A percentile compares a stretch with the other conserved stretches of the same genome.
phyloP scores from a whole-genome alignment of 495 filamentous ascomycete genomes.

The Xylaria flabelliformis region DNA sequence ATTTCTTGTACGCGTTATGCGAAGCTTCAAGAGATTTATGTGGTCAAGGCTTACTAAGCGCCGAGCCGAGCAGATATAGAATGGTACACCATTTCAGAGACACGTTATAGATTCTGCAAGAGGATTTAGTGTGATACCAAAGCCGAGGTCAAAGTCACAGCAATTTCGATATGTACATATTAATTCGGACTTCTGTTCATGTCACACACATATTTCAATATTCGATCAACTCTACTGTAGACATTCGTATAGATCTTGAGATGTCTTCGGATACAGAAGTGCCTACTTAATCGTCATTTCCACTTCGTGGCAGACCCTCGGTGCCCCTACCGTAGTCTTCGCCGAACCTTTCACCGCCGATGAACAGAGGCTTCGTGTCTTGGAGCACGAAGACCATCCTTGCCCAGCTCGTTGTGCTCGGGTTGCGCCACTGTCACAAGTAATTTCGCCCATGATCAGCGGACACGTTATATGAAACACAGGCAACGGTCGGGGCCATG shows the following conservation, averaged over 20 bases:
- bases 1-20: neutral
- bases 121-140: neutral
- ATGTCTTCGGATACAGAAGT: neutral
- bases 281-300: conserved; percentile 40
- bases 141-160: neutral
- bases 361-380: conserved; percentile 47
- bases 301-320: conserved; percentile 46
- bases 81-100: neutral
- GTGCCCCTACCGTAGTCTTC: conserved; percentile 56
- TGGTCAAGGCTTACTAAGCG: neutral
- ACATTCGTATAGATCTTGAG: neutral
- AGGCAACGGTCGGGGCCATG: neutral
- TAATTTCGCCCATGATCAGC: conserved; percentile 59
- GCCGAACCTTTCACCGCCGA: conserved; percentile 51
- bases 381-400: conserved; percentile 45
- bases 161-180: neutral
- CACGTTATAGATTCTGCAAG: neutral
- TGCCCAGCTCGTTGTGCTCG: conserved; percentile 50
- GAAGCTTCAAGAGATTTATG: neutral
- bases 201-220: neutral
- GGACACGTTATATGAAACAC: conserved; percentile 52
- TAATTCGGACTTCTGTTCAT: neutral
- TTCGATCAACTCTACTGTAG: neutral
- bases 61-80: neutral
- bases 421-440: conserved; percentile 61